phyloP scores from a whole-genome alignment of 768 basidiomycete species.

The Leccinum olivaceopallidum region DNA sequence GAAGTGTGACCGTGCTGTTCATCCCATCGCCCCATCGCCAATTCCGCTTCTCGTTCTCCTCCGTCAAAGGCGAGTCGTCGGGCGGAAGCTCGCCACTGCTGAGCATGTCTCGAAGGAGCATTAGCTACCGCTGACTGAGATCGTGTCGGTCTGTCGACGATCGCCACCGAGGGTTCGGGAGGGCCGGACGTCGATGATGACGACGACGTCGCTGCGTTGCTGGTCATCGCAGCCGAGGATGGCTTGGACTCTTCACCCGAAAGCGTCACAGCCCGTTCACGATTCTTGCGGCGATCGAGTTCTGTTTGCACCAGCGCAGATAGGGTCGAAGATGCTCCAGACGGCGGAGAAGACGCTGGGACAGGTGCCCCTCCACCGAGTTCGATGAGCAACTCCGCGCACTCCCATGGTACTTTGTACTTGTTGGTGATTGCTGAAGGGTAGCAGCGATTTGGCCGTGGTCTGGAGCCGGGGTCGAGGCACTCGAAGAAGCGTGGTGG shows the following conservation, averaged over 20 bases:
- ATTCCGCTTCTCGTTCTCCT: conserved; percentile 54
- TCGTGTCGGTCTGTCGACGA: conserved; percentile 84
- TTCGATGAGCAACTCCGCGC: conserved; percentile 84
- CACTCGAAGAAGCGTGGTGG: conserved; percentile 11
- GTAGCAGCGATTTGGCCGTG: conserved; percentile 59
- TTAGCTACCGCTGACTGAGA: conserved; percentile 77
- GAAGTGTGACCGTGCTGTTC: conserved; percentile 75
- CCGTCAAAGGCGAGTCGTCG: conserved; percentile 29
- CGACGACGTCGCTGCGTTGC: too few relatives aligned
- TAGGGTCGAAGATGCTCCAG: conserved; percentile 35
- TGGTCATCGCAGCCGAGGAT: conserved; percentile 6
- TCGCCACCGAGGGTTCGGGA: conserved; percentile 52
- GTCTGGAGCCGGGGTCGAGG: conserved; percentile 32
- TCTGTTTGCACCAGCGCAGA: conserved; percentile 40
- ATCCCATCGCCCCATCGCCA: conserved; percentile 75
- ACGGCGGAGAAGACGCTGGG: conserved; percentile 21
- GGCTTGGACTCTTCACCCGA: conserved; percentile 60
- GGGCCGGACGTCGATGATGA: conserved; percentile 35
- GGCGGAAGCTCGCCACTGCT: conserved; percentile 40
- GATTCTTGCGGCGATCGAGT: conserved; percentile 39
- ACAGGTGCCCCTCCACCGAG: conserved; percentile 63
- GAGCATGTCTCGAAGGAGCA: conserved; percentile 80
- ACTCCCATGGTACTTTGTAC: conserved; percentile 89
- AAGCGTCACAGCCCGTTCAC: conserved; percentile 73
- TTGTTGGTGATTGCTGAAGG: conserved; percentile 65